Evolutionary conservation across 208 protist genomes (phyloP).

Genomic region (Endotrypanum monterogeii): DNA sequence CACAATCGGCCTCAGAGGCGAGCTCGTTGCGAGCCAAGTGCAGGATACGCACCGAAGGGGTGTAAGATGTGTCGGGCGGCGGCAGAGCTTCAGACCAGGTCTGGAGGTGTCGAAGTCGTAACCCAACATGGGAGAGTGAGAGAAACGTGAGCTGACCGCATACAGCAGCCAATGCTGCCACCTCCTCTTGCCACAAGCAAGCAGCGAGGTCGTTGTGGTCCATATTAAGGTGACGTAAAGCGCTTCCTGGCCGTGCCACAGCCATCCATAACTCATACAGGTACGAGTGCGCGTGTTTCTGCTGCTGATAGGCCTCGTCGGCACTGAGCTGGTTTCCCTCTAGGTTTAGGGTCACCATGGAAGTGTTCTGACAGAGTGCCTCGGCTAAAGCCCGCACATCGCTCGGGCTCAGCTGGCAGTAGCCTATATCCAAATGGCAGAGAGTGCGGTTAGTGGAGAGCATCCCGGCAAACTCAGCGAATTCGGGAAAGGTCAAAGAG

Average conservation of each 20-base stretch:
- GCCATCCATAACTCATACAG: conserved; percentile 44
- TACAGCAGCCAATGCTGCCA: conserved; percentile 40
- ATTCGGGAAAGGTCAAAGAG: conserved; percentile 36
- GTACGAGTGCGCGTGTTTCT: conserved; percentile 38
- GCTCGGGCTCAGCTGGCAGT: conserved; percentile 55
- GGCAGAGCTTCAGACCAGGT: conserved; percentile 41
- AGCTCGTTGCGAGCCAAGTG: conserved; percentile 65
- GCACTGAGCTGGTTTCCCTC: conserved; percentile 71
- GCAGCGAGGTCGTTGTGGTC: conserved; percentile 63
- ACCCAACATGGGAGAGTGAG: conserved; percentile 48
- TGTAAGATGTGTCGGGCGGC: conserved; percentile 1
- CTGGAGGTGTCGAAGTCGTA: conserved; percentile 46
- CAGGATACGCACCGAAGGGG: conserved; percentile 35
- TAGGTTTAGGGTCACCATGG: conserved; percentile 48
- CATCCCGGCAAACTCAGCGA: conserved; percentile 45
- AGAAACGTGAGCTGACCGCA: conserved; percentile 51
- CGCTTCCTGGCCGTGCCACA: conserved; percentile 26
- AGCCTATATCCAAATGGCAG: conserved; percentile 62
- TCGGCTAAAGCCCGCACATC: conserved; percentile 45
- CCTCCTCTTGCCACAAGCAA: conserved; percentile 60
- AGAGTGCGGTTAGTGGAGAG: conserved; percentile 58
- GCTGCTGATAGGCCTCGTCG: conserved; percentile 16
- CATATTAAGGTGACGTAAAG: conserved; percentile 55
- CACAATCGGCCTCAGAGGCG: conserved; percentile 33
- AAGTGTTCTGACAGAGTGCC: conserved; percentile 46